phyloP scores from a whole-genome alignment of 768 basidiomycete genomes.

The Panaeolus cyanescens region DNA sequence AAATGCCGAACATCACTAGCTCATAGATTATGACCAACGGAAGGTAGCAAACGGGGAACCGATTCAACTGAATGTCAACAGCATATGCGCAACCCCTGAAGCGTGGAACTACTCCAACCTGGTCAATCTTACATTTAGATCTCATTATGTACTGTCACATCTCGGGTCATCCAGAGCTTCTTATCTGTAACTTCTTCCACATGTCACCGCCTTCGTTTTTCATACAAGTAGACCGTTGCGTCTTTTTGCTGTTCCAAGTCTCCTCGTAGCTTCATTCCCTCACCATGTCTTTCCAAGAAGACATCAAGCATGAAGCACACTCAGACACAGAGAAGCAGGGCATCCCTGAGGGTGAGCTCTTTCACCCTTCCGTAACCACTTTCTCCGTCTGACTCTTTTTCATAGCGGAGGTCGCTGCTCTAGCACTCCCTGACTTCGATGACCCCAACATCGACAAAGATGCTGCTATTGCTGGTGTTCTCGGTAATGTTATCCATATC shows the following conservation, averaged over 20 bases:
- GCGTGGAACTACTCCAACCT: slow-evolving; percentile 1
- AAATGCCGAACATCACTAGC: background rate
- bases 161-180: background rate
- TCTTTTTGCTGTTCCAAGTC: background rate
- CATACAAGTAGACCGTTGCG: background rate
- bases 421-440: slow-evolving; percentile 44
- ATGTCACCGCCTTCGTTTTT: background rate
- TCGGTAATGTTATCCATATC: slow-evolving; percentile 39
- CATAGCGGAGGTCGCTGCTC: slow-evolving; percentile 27
- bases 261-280: background rate
- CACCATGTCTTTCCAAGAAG: slow-evolving; percentile 16
- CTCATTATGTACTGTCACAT: background rate
- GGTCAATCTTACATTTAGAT: background rate
- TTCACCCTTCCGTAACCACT: background rate
- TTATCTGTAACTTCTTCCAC: slow-evolving; percentile 1
- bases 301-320: slow-evolving; percentile 26
- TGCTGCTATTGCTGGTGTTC: slow-evolving; percentile 39
- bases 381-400: slow-evolving; percentile 2
- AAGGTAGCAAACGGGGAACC: background rate
- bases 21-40: background rate
- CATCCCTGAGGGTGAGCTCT: slow-evolving; percentile 19
- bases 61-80: background rate
- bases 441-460: slow-evolving; percentile 57
- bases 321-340: slow-evolving; percentile 33
- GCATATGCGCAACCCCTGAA: background rate